Evolutionary conservation across 75 land plant genomes (phyloP).

Genomic region (Larix kaempferi): DNA sequence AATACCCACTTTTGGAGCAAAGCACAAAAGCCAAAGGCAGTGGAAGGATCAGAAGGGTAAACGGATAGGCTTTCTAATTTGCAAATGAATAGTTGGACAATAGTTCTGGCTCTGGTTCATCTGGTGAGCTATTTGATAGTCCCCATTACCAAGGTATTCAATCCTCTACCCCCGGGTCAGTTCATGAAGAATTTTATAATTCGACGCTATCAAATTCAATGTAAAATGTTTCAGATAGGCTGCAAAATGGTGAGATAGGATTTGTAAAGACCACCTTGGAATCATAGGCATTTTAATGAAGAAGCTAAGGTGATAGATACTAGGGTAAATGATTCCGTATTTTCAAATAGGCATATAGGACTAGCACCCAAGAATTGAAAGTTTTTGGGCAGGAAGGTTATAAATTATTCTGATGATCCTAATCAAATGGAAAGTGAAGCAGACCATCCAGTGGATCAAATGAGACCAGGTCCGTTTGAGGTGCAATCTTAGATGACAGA

Average conservation of each 20-base stretch:
- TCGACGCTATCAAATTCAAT: neutral
- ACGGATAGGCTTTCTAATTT: neutral
- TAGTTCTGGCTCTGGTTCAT: neutral
- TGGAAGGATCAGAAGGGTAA: neutral
- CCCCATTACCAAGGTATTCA: neutral
- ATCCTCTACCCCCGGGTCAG: neutral
- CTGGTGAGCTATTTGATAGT: neutral
- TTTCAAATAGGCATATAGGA: neutral
- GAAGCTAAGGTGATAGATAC: neutral
- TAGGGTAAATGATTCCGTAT: neutral
- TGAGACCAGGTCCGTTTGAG: neutral
- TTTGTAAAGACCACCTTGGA: neutral
- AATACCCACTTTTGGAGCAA: neutral
- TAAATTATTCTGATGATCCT: neutral
- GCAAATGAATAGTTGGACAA: neutral
- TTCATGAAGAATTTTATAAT: neutral
- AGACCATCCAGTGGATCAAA: slow-evolving; percentile 4
- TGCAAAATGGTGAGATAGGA: neutral
- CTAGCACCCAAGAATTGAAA: neutral
- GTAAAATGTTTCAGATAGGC: neutral
- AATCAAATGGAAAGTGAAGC: neutral
- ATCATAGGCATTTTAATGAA: neutral
- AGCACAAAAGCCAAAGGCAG: neutral
- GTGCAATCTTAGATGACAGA: neutral
- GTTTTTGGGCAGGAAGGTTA: neutral